phyloP scores from a whole-genome alignment of 106 monocot genomes.

The Ottelia alismoides region DNA sequence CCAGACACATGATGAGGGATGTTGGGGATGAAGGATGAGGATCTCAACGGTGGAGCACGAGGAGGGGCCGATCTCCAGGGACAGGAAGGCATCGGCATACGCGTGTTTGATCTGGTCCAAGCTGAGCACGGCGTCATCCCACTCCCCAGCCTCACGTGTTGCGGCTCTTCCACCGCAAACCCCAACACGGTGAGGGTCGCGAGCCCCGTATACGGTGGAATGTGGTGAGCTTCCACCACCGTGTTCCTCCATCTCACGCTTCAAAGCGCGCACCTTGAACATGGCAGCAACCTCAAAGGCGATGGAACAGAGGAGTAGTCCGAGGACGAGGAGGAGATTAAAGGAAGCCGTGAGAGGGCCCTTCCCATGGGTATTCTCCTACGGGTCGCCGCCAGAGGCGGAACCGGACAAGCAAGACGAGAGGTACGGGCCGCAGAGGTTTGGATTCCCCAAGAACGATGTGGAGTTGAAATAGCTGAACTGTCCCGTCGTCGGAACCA shows the following conservation, averaged over 20 bases:
- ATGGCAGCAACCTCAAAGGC: constrained; percentile 45
- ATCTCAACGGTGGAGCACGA: too few relatives aligned
- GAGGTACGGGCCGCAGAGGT: constrained; percentile 70
- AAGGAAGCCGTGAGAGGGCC: constrained; percentile 36
- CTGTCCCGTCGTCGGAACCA: constrained; percentile 72
- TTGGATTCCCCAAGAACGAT: constrained; percentile 63
- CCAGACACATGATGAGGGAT: too few relatives aligned
- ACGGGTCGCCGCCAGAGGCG: not conserved
- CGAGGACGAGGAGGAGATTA: constrained; percentile 56
- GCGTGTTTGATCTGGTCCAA: too few relatives aligned
- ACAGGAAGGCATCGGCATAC: too few relatives aligned
- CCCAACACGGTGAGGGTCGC: too few relatives aligned
- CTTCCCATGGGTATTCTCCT: constrained; percentile 14
- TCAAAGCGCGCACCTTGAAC: constrained; percentile 66
- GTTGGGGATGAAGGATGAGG: too few relatives aligned
- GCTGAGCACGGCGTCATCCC: too few relatives aligned
- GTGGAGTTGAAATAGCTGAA: constrained; percentile 94
- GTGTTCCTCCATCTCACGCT: too few relatives aligned
- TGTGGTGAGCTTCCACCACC: constrained; percentile 65
- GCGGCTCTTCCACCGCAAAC: too few relatives aligned
- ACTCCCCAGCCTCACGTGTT: too few relatives aligned
- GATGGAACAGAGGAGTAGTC: constrained; percentile 47
- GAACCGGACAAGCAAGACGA: constrained; percentile 26
- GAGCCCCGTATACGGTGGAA: constrained; percentile 74
- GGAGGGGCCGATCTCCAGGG: too few relatives aligned